These are phyloP conservation scores for Clitopilus passeckerianus DNA, from an alignment of 768 basidiomycete species.

Conservation along the genomic window DNA sequence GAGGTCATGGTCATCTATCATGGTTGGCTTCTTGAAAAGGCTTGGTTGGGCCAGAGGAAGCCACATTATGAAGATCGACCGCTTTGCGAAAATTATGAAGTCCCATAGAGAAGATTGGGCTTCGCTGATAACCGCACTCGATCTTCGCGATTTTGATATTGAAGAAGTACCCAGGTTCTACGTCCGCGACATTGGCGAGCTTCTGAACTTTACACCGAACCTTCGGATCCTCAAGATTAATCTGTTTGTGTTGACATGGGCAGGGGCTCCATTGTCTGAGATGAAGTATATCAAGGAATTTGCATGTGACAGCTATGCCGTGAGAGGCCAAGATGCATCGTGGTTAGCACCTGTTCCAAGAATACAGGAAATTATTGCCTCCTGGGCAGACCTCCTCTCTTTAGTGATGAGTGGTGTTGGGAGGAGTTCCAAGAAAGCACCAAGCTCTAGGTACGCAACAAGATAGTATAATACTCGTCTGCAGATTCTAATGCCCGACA, in stretches of 20 bases:
- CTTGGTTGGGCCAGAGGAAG: neutral
- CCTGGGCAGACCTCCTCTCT: neutral
- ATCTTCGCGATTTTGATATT: neutral
- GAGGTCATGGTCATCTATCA: neutral
- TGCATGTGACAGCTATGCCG: neutral
- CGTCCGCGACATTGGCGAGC: neutral
- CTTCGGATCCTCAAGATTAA: neutral
- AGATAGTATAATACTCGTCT: too few species aligned
- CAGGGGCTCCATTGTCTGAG: neutral
- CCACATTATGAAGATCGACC: neutral
- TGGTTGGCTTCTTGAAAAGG: neutral
- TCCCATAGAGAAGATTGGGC: neutral
- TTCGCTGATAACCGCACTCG: neutral
- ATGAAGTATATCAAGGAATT: neutral
- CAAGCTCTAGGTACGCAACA: too few species aligned
- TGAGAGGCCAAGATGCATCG: neutral
- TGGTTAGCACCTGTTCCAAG: neutral
- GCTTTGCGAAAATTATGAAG: neutral
- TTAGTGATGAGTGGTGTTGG: neutral
- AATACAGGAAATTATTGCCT: neutral
- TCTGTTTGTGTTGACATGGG: neutral
- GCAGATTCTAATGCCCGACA: too few species aligned
- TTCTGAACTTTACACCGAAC: neutral
- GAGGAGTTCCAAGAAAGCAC: conserved; percentile 15
- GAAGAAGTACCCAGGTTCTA: neutral